Percentiles rank a stretch among this genome's conserved stretches.
These are phyloP conservation scores for Calonectria multiphialidica DNA, from an alignment of 2,329 filamentous ascomycete species.

Conservation along the genomic window DNA sequence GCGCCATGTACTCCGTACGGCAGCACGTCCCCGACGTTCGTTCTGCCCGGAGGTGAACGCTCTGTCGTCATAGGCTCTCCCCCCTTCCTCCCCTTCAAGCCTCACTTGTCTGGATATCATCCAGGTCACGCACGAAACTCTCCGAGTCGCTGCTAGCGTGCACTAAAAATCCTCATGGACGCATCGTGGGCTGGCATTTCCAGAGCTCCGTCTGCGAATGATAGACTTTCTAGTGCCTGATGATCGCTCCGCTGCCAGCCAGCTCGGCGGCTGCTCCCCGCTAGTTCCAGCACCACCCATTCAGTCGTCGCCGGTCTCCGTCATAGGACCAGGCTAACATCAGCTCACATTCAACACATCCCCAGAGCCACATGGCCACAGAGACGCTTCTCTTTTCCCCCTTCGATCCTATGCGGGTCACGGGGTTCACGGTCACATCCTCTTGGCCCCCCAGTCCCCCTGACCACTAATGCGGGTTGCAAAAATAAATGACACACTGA, in stretches of 20 bases:
- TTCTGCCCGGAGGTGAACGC: background rate
- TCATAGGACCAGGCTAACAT: conserved; percentile 12
- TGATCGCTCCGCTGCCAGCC: conserved; percentile 7
- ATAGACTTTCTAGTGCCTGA: conserved; percentile 15
- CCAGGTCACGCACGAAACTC: background rate
- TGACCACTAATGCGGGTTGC: background rate
- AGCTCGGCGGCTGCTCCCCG: background rate
- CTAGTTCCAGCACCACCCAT: conserved; percentile 1
- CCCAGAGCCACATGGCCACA: background rate
- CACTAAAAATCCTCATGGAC: background rate
- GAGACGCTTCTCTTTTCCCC: background rate
- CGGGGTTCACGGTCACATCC: background rate
- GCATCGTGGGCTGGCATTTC: background rate
- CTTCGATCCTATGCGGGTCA: background rate
- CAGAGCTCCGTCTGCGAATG: background rate
- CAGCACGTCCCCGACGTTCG: conserved; percentile 7
- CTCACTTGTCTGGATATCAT: background rate
- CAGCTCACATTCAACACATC: conserved; percentile 8
- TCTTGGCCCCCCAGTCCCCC: background rate
- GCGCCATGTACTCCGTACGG: background rate
- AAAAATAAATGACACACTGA: too few species aligned
- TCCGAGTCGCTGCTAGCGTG: background rate
- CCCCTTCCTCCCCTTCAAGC: background rate
- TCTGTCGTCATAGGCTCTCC: background rate
- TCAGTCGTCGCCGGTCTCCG: conserved; percentile 4